Evolutionary conservation across 2,329 filamentous ascomycete species (phyloP).

Genomic region (Pestalotiopsis fici): DNA sequence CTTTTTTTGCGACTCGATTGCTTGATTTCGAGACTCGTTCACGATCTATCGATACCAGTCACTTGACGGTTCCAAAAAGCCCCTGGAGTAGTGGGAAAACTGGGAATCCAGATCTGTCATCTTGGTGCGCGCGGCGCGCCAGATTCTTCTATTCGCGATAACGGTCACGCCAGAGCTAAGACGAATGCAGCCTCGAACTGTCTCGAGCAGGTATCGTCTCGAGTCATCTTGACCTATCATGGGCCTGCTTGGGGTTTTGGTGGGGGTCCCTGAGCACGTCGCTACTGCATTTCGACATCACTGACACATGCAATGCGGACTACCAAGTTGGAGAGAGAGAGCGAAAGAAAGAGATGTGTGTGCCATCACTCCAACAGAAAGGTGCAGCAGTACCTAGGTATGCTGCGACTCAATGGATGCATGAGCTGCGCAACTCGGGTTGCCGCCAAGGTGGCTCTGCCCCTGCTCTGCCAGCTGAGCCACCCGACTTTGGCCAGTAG

Average conservation of each 20-base stretch:
- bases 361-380: neutral
- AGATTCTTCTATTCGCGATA: neutral
- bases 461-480: neutral
- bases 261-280: slow-evolving; percentile 1
- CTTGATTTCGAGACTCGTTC: neutral
- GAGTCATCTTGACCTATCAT: neutral
- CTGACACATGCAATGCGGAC: neutral
- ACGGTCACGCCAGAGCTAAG: neutral
- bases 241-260: neutral
- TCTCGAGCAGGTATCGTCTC: neutral
- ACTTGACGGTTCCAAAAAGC: neutral
- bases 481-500: neutral
- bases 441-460: neutral
- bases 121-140: neutral
- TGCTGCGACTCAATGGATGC: neutral
- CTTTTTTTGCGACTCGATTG: neutral
- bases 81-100: neutral
- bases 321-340: neutral
- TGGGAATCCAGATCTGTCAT: neutral
- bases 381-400: neutral
- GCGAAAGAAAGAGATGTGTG: no score
- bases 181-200: neutral
- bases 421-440: neutral
- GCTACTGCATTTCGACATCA: slow-evolving; percentile 26
- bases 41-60: neutral